These are phyloP conservation scores for Immersiella caudata DNA, from an alignment of 495 filamentous ascomycete species.

Conservation along the genomic window DNA sequence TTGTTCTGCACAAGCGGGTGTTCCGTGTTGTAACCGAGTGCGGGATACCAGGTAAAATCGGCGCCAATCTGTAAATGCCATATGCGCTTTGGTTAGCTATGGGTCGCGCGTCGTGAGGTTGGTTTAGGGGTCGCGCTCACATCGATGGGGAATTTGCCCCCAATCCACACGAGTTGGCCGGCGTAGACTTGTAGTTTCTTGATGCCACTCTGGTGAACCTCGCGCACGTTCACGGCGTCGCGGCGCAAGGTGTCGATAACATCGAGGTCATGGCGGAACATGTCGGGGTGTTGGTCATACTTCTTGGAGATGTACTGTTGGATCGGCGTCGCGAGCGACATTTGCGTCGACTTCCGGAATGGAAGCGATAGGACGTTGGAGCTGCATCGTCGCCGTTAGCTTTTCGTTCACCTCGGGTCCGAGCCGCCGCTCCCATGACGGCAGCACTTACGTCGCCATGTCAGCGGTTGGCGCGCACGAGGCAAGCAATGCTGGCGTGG, in stretches of 20 bases:
- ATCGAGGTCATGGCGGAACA: conserved; percentile 90
- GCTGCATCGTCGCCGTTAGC: conserved; percentile 14
- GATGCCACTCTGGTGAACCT: conserved; percentile 88
- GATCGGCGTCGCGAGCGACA: conserved; percentile 78
- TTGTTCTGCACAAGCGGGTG: conserved; percentile 87
- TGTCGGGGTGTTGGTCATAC: conserved; percentile 98
- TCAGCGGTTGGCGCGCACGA: background rate
- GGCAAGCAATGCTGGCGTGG: background rate
- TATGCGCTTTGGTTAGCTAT: background rate
- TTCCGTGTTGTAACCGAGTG: conserved; percentile 85
- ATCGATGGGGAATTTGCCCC: conserved; percentile 95
- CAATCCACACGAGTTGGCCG: conserved; percentile 90
- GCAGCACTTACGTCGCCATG: conserved; percentile 22
- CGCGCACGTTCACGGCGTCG: conserved; percentile 83
- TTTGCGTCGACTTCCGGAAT: conserved; percentile 79
- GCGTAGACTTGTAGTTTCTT: conserved; percentile 85
- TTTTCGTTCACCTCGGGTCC: background rate
- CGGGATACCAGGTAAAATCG: conserved; percentile 94
- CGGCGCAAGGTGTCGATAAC: conserved; percentile 79
- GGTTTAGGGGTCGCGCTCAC: conserved; percentile 51
- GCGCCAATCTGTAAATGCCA: conserved; percentile 71
- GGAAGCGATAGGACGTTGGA: conserved; percentile 65
- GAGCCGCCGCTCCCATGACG: background rate
- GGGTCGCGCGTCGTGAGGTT: background rate
- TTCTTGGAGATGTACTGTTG: conserved; percentile 96